Evolutionary conservation across 768 basidiomycete genomes (phyloP).

Genomic region (Tylopilus sp.): DNA sequence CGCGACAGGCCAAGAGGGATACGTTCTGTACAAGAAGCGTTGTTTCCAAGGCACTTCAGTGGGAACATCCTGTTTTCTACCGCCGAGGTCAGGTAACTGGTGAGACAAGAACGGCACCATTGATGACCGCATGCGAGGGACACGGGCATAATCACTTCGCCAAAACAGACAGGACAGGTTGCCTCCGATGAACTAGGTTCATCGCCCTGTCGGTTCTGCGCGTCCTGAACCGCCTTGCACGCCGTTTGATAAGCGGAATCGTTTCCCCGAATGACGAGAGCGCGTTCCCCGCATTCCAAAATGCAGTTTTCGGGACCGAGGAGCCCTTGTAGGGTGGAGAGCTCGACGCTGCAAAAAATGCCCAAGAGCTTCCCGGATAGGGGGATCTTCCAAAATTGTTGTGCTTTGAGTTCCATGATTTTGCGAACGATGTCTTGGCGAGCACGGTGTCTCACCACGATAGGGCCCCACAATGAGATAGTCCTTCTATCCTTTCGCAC

Average conservation of each 20-base stretch:
- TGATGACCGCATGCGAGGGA: conserved; percentile 60
- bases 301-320: conserved; percentile 57
- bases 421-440: conserved; percentile 46
- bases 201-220: conserved; percentile 32
- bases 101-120: conserved; percentile 65
- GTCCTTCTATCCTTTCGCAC: conserved; percentile 38
- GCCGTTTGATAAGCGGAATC: conserved; percentile 33
- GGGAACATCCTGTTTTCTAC: conserved; percentile 62
- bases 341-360: conserved; percentile 44
- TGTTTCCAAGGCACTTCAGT: conserved; percentile 65
- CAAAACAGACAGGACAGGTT: conserved; percentile 70
- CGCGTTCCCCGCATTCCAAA: conserved; percentile 41
- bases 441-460: conserved; percentile 37
- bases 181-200: conserved; percentile 15
- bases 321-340: conserved; percentile 42
- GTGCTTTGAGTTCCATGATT: conserved; percentile 40
- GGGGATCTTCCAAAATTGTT: conserved; percentile 41
- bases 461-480: conserved; percentile 55
- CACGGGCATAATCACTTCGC: conserved; percentile 48
- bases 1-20: conserved; percentile 55
- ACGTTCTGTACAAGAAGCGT: conserved; percentile 52
- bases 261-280: conserved; percentile 56
- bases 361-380: conserved; percentile 46
- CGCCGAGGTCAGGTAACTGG: conserved; percentile 54
- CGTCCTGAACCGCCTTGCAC: conserved; percentile 41